These are phyloP conservation scores for Trichoderma atroviride DNA, from an alignment of 2,329 filamentous ascomycete species.

Conservation along the genomic window DNA sequence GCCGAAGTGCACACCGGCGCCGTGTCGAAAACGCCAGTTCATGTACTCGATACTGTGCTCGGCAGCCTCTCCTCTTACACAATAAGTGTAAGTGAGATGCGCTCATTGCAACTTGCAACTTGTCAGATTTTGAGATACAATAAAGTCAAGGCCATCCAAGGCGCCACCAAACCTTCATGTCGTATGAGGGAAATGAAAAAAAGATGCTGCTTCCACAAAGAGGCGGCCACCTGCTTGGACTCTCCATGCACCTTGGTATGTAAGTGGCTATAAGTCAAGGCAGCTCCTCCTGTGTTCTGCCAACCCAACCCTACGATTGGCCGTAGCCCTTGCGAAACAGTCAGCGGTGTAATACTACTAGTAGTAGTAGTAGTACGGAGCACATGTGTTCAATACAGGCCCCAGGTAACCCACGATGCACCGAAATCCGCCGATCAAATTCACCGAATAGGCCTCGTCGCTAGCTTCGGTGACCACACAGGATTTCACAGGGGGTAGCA, in stretches of 20 bases:
- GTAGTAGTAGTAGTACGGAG: background rate
- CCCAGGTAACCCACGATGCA: background rate
- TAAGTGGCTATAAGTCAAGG: no score
- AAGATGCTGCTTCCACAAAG: background rate
- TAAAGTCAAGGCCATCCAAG: background rate
- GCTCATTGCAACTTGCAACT: background rate
- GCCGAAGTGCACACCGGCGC: background rate
- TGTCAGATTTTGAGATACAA: background rate
- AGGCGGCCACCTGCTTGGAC: background rate
- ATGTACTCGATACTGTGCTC: background rate
- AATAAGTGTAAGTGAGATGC: background rate
- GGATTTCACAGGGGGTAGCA: background rate
- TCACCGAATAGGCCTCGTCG: background rate
- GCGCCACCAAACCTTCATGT: background rate
- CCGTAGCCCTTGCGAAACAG: background rate
- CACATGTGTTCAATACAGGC: background rate
- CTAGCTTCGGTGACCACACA: background rate
- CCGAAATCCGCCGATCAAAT: slow-evolving; percentile 12
- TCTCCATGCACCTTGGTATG: no score
- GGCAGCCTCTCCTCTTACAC: background rate
- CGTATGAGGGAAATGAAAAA: background rate
- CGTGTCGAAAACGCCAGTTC: background rate
- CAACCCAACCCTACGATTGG: background rate
- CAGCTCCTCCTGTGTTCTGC: no score
- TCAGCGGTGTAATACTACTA: background rate